phyloP scores from a whole-genome alignment of 2,329 filamentous ascomycete genomes.

The Sporothrix mexicana region DNA sequence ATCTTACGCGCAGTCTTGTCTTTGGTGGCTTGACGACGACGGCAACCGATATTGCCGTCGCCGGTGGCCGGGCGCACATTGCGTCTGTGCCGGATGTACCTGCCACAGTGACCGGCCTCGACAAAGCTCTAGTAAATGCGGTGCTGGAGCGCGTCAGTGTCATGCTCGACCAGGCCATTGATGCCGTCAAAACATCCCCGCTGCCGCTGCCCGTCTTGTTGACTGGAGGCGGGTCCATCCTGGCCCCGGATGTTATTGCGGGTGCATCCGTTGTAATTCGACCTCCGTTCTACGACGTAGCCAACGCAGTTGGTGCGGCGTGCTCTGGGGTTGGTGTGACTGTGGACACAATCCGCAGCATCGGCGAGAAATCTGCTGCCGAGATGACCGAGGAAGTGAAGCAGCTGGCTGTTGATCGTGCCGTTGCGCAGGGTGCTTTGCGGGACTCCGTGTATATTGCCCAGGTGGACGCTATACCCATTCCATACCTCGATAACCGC shows the following conservation, averaged over 20 bases:
- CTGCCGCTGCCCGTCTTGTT: not conserved
- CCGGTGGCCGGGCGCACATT: not conserved
- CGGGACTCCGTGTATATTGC: conserved; percentile 5
- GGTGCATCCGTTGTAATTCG: not conserved
- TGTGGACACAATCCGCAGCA: not conserved
- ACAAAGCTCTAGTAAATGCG: not conserved
- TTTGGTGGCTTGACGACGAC: not conserved
- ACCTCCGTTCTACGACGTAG: not conserved
- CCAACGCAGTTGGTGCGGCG: not conserved
- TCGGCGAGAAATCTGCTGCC: not conserved
- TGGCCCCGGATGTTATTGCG: not conserved
- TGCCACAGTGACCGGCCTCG: not conserved
- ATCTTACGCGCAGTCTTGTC: not conserved
- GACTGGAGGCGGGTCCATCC: not conserved
- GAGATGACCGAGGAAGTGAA: not conserved
- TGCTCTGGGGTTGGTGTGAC: not conserved
- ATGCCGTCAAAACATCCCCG: not conserved
- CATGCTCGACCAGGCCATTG: not conserved
- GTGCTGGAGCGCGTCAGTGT: not conserved
- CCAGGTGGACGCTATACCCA: not conserved
- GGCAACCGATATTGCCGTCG: not conserved
- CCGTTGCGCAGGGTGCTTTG: not conserved
- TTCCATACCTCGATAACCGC: not conserved
- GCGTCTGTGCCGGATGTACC: not conserved
- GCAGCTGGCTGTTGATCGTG: not conserved